These are phyloP conservation scores for Phytopythium kandeliae DNA, from an alignment of 352 stramenopile species.

Conservation along the genomic window DNA sequence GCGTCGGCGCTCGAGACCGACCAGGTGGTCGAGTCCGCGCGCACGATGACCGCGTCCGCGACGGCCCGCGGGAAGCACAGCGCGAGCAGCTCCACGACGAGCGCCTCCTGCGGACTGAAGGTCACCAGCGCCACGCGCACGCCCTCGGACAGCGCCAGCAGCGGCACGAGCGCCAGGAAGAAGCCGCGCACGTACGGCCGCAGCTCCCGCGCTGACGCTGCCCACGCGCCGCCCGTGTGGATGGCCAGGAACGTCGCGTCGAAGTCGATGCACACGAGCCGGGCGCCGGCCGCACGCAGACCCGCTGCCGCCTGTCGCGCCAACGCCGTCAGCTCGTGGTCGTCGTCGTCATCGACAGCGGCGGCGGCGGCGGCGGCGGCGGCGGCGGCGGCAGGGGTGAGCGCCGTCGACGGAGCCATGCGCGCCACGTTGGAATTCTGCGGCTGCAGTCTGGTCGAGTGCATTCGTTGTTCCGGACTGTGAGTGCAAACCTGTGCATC, in stretches of 20 bases:
- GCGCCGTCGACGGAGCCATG: no score
- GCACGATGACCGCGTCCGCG: constrained; percentile 38
- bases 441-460: no score
- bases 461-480: no score
- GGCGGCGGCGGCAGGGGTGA: no score
- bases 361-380: no score
- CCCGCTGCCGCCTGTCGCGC: constrained; percentile 31
- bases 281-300: constrained; percentile 33
- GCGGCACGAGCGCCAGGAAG: constrained; percentile 55
- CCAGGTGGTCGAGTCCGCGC: constrained; percentile 61
- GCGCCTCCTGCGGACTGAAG: constrained; percentile 63
- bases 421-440: no score
- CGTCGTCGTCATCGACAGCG: neutral
- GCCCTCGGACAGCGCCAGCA: constrained; percentile 21
- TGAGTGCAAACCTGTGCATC: no score
- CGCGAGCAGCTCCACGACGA: constrained; percentile 57
- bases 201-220: constrained; percentile 31
- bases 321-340: constrained; percentile 7
- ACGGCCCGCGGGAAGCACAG: constrained; percentile 42
- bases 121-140: constrained; percentile 75
- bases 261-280: constrained; percentile 83
- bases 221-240: constrained; percentile 67
- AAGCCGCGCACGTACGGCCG: constrained; percentile 47
- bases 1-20: constrained; percentile 38
- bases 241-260: constrained; percentile 75